Conservation (phyloP, 2,329 filamentous ascomycete species). For the Aspergillus fischeri region DNA sequence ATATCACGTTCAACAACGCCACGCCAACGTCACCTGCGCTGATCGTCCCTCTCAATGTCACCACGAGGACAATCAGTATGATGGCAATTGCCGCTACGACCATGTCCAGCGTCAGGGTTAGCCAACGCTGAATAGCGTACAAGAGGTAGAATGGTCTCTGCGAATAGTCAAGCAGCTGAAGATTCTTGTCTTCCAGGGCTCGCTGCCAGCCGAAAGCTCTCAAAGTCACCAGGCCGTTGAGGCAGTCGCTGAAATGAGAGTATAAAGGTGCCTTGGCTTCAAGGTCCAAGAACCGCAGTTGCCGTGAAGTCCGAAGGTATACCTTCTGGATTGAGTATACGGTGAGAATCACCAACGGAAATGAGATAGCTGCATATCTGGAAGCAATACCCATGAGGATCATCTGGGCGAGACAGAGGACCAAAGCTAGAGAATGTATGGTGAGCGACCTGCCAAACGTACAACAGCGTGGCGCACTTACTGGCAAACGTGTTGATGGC, state of each 20-base stretch:
- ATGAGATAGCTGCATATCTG: slow-evolving; percentile 47
- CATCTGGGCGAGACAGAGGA: slow-evolving; percentile 43
- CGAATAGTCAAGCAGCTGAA: slow-evolving; percentile 49
- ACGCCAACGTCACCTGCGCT: slow-evolving; percentile 50
- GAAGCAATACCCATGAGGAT: slow-evolving; percentile 47
- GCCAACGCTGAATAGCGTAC: slow-evolving; percentile 56
- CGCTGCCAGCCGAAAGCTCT: slow-evolving; percentile 55
- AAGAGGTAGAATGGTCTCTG: slow-evolving; percentile 57
- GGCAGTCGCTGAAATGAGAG: slow-evolving; percentile 54
- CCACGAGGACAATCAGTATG: slow-evolving; percentile 48
- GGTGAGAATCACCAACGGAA: slow-evolving; percentile 46
- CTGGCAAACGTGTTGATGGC: slow-evolving; percentile 39
- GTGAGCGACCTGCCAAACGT: neutral
- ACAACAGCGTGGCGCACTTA: slow-evolving; percentile 8
- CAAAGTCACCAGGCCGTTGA: slow-evolving; percentile 54
- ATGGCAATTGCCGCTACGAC: slow-evolving; percentile 49
- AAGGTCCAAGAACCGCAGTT: slow-evolving; percentile 58
- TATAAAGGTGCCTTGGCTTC: slow-evolving; percentile 59
- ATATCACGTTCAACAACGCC: slow-evolving; percentile 51
- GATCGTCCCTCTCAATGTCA: slow-evolving; percentile 40
- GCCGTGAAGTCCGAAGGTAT: slow-evolving; percentile 58
- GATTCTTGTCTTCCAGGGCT: slow-evolving; percentile 43
- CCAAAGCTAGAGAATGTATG: slow-evolving; percentile 14
- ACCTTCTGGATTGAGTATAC: slow-evolving; percentile 53
- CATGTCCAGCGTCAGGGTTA: slow-evolving; percentile 49